These are phyloP conservation scores for Rhytidhysteron rufulum DNA, from an alignment of 2,329 filamentous ascomycete genomes.

Conservation along the genomic window DNA sequence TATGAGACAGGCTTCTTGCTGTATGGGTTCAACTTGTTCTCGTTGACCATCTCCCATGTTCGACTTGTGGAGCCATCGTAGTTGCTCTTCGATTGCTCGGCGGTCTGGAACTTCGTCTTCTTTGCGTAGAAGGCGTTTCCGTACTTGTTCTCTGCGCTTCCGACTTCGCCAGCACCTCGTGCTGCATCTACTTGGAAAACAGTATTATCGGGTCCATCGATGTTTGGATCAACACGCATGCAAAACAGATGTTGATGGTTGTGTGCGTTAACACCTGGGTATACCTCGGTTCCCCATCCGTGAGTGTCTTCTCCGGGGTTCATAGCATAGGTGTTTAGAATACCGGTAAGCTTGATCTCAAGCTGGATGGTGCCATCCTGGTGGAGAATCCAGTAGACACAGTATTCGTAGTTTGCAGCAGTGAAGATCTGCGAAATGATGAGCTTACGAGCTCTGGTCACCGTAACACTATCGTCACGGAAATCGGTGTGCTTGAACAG, in stretches of 20 bases:
- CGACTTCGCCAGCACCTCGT: conserved; percentile 67
- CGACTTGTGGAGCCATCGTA: conserved; percentile 76
- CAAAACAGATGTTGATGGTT: conserved; percentile 97
- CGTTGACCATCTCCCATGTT: conserved; percentile 89
- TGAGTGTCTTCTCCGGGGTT: conserved; percentile 74
- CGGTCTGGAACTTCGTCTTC: conserved; percentile 73
- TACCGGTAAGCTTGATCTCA: conserved; percentile 84
- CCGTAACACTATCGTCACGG: conserved; percentile 80
- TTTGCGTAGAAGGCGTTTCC: conserved; percentile 88
- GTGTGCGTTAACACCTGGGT: conserved; percentile 86
- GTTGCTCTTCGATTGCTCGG: conserved; percentile 66
- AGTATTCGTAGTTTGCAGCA: conserved; percentile 94
- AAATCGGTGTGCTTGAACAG: conserved; percentile 95
- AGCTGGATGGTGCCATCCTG: conserved; percentile 90
- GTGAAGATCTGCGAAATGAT: conserved; percentile 91
- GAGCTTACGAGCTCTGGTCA: conserved; percentile 81
- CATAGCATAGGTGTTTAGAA: conserved; percentile 87
- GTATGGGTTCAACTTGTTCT: conserved; percentile 77
- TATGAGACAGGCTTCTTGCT: conserved; percentile 82
- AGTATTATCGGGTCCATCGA: conserved; percentile 82
- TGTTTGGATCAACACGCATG: conserved; percentile 78
- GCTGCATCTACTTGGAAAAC: conserved; percentile 79
- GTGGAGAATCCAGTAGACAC: conserved; percentile 83
- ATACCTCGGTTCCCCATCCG: conserved; percentile 89
- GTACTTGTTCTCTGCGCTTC: conserved; percentile 77